phyloP scores from a whole-genome alignment of 2,329 filamentous ascomycete genomes.

The Chalaropsis ovoidea region DNA sequence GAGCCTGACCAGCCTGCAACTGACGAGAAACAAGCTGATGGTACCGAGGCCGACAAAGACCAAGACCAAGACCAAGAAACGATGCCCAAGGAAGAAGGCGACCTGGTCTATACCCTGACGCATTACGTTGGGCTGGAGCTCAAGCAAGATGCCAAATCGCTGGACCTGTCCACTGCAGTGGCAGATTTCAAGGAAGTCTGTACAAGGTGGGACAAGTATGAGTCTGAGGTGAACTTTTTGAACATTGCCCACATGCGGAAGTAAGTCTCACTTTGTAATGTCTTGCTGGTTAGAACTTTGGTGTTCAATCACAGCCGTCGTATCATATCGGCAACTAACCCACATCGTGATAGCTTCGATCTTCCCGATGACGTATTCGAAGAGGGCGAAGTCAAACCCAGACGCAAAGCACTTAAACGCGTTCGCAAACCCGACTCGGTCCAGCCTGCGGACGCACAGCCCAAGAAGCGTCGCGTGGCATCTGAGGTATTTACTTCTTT shows the following conservation, averaged over 20 bases:
- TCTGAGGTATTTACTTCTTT: conserved; percentile 36
- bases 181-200: conserved; percentile 79
- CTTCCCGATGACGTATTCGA: conserved; percentile 85
- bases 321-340: conserved; percentile 10
- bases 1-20: neutral
- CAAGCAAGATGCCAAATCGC: conserved; percentile 60
- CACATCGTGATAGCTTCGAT: conserved; percentile 52
- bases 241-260: conserved; percentile 76
- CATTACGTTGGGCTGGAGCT: conserved; percentile 89
- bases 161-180: conserved; percentile 73
- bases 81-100: conserved; percentile 25
- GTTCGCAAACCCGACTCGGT: conserved; percentile 29
- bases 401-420: conserved; percentile 43
- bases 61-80: too few species aligned
- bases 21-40: conserved; percentile 30
- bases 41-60: conserved; percentile 39
- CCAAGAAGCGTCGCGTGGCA: conserved; percentile 42
- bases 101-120: conserved; percentile 70
- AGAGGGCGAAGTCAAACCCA: conserved; percentile 63
- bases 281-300: neutral
- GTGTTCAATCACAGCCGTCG: neutral
- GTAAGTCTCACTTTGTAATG: conserved; percentile 43
- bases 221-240: conserved; percentile 64
- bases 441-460: conserved; percentile 33
- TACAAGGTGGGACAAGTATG: conserved; percentile 62